Evolutionary conservation across 768 basidiomycete genomes (phyloP), one percentile per base, ranked within the genome.

Genomic region (Chalciporus chontae): DNA sequence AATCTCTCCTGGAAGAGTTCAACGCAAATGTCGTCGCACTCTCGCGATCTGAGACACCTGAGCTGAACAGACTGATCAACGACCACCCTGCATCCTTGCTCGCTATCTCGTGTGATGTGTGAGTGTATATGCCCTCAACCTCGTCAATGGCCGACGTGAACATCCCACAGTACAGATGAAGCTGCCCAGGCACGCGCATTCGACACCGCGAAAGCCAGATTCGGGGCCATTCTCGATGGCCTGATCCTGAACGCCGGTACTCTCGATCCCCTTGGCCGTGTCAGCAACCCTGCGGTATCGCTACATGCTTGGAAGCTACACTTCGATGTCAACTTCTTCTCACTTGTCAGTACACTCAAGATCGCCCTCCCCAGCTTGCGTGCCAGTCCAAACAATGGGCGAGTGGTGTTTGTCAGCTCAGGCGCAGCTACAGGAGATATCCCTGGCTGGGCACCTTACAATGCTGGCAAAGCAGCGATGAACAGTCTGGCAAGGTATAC

Each of bases 271-370:
- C 58, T 93, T 19, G 77, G 81, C 49, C 75, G 73, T 34, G 78
- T 88, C 45, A 74, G 68, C 14, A 77, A 79, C 40, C 68, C 72
- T 31, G 73, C 75, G 8, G 61, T 69, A n/a, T 65, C 76, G 14
- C 55, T 86, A 34, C 74, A 79, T 46, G 69, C 70, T 18, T 91
- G 89, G 90, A 85, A 79, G 61, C 59, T 64, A 19, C 78, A 84
- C 60, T 91, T 95, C 63, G 86, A 94, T 57, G 75, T 90, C 69
- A 95, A 94, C 68, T 85, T 95, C 68, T 90, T 92, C 71, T 90
- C 92, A 2, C 75, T 90, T 17, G 71, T 95, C 40, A 77, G 81
- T 29, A 78, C 88, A 19, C 59, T 94, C 27, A 78, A 84, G 56
- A 75, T 77, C 10, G 71, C 83, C 13, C 70, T 93, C 3, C 90